Conservation (phyloP, 768 basidiomycete species). For the Leccinellum luteum region DNA sequence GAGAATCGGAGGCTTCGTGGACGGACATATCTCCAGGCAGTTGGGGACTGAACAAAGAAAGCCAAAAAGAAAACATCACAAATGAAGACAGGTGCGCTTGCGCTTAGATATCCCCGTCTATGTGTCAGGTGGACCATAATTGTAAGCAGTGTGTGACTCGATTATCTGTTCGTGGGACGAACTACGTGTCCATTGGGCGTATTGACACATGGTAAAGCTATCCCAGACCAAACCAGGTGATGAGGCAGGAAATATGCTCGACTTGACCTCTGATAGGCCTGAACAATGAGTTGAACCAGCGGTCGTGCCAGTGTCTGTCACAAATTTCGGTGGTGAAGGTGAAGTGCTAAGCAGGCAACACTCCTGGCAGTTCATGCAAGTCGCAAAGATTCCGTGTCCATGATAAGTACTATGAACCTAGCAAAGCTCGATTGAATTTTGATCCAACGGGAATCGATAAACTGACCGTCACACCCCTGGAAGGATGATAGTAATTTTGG, state of each 20-base stretch:
- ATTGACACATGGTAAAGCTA: background rate
- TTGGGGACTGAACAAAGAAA: constrained; percentile 1
- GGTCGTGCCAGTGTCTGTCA: too few relatives aligned
- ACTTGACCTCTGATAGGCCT: too few relatives aligned
- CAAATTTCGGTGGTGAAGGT: too few relatives aligned
- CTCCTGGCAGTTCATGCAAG: too few relatives aligned
- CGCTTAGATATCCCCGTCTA: background rate
- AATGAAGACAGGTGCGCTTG: background rate
- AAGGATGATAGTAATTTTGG: background rate
- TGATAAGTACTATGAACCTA: background rate
- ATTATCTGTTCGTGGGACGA: background rate
- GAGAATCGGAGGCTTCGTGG: background rate
- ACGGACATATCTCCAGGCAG: constrained; percentile 15
- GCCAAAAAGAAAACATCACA: constrained; percentile 5
- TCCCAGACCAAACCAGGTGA: background rate
- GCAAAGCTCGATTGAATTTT: background rate
- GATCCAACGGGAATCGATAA: background rate
- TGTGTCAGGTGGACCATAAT: background rate
- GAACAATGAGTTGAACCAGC: too few relatives aligned
- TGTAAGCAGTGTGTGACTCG: background rate
- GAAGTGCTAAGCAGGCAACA: too few relatives aligned
- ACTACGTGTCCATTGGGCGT: background rate
- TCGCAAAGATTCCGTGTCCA: too few relatives aligned
- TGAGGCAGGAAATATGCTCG: background rate
- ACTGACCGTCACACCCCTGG: background rate